These are phyloP conservation scores for Vanrija humicola DNA, from an alignment of 1,284 basidiomycete species.

Conservation along the genomic window DNA sequence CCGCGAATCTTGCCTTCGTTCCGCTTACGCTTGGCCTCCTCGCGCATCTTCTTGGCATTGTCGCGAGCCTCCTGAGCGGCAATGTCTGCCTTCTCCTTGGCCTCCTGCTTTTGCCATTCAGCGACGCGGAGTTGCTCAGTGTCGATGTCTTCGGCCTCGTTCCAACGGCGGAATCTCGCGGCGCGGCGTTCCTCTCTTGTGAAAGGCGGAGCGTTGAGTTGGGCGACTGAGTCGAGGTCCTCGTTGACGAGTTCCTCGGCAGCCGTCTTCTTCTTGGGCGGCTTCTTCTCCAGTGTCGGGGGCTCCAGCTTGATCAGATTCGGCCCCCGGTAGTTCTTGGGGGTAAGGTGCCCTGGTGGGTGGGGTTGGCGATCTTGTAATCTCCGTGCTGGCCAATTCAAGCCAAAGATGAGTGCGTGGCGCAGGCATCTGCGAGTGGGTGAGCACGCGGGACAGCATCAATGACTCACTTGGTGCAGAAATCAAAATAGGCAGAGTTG, in stretches of 20 bases:
- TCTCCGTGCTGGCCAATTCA: slow-evolving; percentile 41
- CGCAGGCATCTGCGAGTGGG: slow-evolving; percentile 31
- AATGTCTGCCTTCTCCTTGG: slow-evolving; percentile 1
- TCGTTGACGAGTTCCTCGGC: slow-evolving; percentile 3
- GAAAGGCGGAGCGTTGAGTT: slow-evolving; percentile 4
- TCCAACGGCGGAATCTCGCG: neutral
- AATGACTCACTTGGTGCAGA: slow-evolving; percentile 32
- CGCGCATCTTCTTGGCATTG: slow-evolving; percentile 14
- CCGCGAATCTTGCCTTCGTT: slow-evolving; percentile 36
- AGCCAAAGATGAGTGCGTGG: slow-evolving; percentile 40
- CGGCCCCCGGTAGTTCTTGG: slow-evolving; percentile 26
- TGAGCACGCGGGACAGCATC: neutral
- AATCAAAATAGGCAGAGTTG: slow-evolving; percentile 30
- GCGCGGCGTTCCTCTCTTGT: slow-evolving; percentile 17
- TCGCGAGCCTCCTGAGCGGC: slow-evolving; percentile 20
- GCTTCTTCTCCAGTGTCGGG: slow-evolving; percentile 29
- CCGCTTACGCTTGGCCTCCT: slow-evolving; percentile 26
- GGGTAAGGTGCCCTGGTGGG: slow-evolving; percentile 36
- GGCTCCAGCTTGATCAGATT: slow-evolving; percentile 22
- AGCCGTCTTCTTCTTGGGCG: slow-evolving; percentile 14
- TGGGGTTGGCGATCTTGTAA: slow-evolving; percentile 29
- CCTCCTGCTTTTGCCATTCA: slow-evolving; percentile 23
- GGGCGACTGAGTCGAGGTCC: slow-evolving; percentile 5
- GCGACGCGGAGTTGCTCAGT: slow-evolving; percentile 27
- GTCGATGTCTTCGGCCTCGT: slow-evolving; percentile 18